phyloP scores from a whole-genome alignment of 495 filamentous ascomycete species.

The Tuber magnatum region DNA sequence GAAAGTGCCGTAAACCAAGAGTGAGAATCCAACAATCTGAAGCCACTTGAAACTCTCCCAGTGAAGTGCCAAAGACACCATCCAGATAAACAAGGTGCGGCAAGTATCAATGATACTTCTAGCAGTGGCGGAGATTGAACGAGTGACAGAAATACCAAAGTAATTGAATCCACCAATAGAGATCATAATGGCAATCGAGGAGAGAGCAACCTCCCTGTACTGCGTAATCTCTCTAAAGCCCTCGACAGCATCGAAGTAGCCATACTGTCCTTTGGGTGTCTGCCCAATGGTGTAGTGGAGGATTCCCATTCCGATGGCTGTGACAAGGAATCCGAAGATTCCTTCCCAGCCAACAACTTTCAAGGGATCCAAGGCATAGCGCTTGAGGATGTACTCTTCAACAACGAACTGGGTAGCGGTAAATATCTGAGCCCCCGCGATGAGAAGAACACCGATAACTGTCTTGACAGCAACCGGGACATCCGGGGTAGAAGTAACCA shows the following conservation, averaged over 20 bases:
- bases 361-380: conserved; percentile 79
- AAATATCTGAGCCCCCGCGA: conserved; percentile 91
- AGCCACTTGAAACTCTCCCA: conserved; percentile 99
- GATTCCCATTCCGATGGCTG: conserved; percentile 68
- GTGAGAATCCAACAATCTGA: conserved; percentile 76
- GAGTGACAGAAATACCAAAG: conserved; percentile 89
- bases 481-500: conserved; percentile 9
- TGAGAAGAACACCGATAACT: conserved; percentile 74
- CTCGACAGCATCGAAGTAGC: conserved; percentile 83
- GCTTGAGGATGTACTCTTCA: conserved; percentile 89
- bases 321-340: conserved; percentile 81
- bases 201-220: conserved; percentile 61
- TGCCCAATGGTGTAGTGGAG: conserved; percentile 68
- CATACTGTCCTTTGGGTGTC: conserved; percentile 64
- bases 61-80: conserved; percentile 82
- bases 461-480: conserved; percentile 54
- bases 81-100: conserved; percentile 96
- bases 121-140: conserved; percentile 78
- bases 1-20: conserved; percentile 95
- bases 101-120: conserved; percentile 95
- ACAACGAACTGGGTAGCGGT: conserved; percentile 93
- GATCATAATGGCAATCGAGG: conserved; percentile 86
- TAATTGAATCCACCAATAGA: conserved; percentile 99
- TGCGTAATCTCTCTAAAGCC: conserved; percentile 69
- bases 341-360: conserved; percentile 96